Percentiles rank a stretch among this genome's conserved stretches.
Conservation (phyloP, 768 basidiomycete species). For the Boletus coccyginus region DNA sequence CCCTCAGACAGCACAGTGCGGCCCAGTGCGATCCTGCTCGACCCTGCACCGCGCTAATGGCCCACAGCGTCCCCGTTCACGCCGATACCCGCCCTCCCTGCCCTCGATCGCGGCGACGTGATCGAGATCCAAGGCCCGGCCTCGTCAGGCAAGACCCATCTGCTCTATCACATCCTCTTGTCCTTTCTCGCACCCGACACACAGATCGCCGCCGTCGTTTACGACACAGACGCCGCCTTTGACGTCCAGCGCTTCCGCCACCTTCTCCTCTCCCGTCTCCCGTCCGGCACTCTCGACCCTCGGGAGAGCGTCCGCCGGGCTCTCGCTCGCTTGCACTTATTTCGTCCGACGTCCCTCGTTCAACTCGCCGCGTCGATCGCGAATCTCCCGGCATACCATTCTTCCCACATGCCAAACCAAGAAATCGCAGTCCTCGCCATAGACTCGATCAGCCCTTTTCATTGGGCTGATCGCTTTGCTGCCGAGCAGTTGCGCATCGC, state of each 20-base stretch:
- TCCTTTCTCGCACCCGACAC: slow-evolving; percentile 56
- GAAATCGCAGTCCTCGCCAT: slow-evolving; percentile 68
- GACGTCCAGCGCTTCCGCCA: slow-evolving; percentile 50
- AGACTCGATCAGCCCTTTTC: slow-evolving; percentile 74
- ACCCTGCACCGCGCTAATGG: background rate
- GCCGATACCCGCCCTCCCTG: slow-evolving; percentile 18
- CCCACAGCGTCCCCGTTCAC: slow-evolving; percentile 32
- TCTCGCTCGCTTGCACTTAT: slow-evolving; percentile 61
- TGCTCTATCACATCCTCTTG: slow-evolving; percentile 65
- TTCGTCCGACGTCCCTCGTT: slow-evolving; percentile 61
- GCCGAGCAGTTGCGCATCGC: slow-evolving; percentile 48
- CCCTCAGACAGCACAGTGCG: slow-evolving; percentile 40
- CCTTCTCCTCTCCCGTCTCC: slow-evolving; percentile 42
- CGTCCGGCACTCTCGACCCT: slow-evolving; percentile 13
- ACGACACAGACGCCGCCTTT: slow-evolving; percentile 72
- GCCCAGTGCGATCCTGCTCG: background rate
- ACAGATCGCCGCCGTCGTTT: slow-evolving; percentile 61
- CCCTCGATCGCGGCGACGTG: slow-evolving; percentile 55
- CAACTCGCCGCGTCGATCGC: slow-evolving; percentile 70
- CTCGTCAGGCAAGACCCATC: slow-evolving; percentile 72
- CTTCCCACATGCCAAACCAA: slow-evolving; percentile 42
- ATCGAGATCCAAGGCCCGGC: slow-evolving; percentile 77
- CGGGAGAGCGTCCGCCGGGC: slow-evolving; percentile 35
- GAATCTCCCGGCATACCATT: slow-evolving; percentile 54
- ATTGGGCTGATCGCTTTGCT: slow-evolving; percentile 73